phyloP scores from a whole-genome alignment of 768 basidiomycete species.

The Jaapia argillacea region DNA sequence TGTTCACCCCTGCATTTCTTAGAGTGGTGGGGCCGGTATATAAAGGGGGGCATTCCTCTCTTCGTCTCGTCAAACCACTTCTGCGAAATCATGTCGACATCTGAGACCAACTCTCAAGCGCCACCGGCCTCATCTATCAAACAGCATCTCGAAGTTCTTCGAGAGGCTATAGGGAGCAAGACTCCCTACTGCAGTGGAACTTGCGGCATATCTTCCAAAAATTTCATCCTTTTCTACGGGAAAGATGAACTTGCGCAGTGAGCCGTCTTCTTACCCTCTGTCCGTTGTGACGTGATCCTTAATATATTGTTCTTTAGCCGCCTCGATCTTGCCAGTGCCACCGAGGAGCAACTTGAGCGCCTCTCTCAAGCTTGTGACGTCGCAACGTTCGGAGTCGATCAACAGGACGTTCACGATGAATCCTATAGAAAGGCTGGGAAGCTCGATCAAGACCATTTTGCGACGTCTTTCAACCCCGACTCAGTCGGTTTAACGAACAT shows the following conservation, averaged over 20 bases:
- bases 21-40: too few species aligned
- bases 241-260: too few species aligned
- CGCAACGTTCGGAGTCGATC: constrained; percentile 19
- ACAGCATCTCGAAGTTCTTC: neutral
- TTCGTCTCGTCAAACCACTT: too few species aligned
- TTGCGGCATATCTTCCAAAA: constrained; percentile 1
- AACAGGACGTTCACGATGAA: constrained; percentile 21
- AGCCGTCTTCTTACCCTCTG: too few species aligned
- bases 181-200: constrained; percentile 4
- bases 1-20: too few species aligned
- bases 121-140: too few species aligned
- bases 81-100: too few species aligned
- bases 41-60: too few species aligned
- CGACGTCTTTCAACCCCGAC: constrained; percentile 2
- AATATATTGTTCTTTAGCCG: neutral
- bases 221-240: constrained; percentile 8
- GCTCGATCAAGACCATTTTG: constrained; percentile 11
- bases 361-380: constrained; percentile 16
- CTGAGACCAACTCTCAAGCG: too few species aligned
- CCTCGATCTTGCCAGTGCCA: constrained; percentile 6
- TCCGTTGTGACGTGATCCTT: too few species aligned
- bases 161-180: neutral
- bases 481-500: constrained; percentile 3
- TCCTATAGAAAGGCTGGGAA: constrained; percentile 22
- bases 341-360: constrained; percentile 8